Conservation (phyloP, 2,329 filamentous ascomycete genomes). For the Truncatella angustata region DNA sequence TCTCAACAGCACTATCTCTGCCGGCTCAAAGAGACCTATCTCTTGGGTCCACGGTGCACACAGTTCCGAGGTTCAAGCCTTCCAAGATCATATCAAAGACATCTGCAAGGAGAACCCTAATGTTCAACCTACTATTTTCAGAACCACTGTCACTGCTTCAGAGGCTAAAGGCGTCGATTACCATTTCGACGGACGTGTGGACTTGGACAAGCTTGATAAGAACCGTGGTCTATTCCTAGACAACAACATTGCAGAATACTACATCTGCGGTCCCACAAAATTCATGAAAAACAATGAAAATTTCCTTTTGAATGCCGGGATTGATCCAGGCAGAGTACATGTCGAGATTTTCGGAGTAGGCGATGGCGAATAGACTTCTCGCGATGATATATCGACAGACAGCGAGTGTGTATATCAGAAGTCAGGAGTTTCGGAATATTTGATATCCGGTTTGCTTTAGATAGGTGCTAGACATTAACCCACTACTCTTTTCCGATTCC, state of each 20-base stretch:
- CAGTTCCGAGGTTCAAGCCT: constrained; percentile 50
- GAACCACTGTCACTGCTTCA: constrained; percentile 44
- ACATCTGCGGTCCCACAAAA: constrained; percentile 65
- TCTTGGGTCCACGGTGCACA: constrained; percentile 64
- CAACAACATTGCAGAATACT: constrained; percentile 61
- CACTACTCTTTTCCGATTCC: too few species aligned
- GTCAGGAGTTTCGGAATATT: too few species aligned
- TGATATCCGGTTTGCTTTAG: too few species aligned
- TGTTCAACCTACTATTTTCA: constrained; percentile 56
- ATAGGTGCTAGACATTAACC: too few species aligned
- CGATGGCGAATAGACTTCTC: constrained; percentile 30
- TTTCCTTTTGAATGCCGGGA: constrained; percentile 53
- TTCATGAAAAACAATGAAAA: constrained; percentile 66
- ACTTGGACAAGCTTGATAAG: constrained; percentile 53
- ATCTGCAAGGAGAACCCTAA: constrained; percentile 42
- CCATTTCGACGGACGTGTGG: constrained; percentile 55
- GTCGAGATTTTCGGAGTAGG: constrained; percentile 69
- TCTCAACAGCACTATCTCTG: constrained; percentile 44
- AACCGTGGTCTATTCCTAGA: constrained; percentile 54
- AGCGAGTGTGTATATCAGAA: too few species aligned
- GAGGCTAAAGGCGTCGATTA: constrained; percentile 55
- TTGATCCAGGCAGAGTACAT: constrained; percentile 57
- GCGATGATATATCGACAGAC: too few species aligned
- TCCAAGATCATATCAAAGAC: constrained; percentile 46
- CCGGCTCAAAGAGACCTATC: constrained; percentile 43